These are phyloP conservation scores for Myxozyma sirexii DNA, from an alignment of 805 yeast genomes.

Conservation along the genomic window DNA sequence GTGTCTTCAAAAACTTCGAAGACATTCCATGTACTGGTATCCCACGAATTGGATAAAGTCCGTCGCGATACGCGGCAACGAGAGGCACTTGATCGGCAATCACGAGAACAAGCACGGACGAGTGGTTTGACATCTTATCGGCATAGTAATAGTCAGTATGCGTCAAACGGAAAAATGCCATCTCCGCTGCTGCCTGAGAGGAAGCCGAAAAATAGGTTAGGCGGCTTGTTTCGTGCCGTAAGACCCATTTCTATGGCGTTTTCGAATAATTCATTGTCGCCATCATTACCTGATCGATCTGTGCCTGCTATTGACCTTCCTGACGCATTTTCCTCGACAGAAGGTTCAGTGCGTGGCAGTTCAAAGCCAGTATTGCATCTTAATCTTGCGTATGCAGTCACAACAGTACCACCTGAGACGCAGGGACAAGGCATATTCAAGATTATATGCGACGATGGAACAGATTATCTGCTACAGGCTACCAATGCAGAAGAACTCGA, in stretches of 20 bases:
- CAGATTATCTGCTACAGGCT: constrained; percentile 70
- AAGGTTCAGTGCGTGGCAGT: constrained; percentile 33
- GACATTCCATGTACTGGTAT: constrained; percentile 52
- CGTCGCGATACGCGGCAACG: constrained; percentile 55
- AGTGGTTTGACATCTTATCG: not conserved
- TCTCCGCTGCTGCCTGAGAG: constrained; percentile 4
- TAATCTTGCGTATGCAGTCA: constrained; percentile 50
- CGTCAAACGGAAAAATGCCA: not conserved
- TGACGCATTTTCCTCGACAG: constrained; percentile 45
- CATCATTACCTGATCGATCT: constrained; percentile 47
- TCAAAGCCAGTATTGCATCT: constrained; percentile 55
- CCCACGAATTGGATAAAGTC: constrained; percentile 55
- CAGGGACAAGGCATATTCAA: constrained; percentile 44
- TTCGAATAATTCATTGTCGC: constrained; percentile 23
- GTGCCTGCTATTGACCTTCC: constrained; percentile 64
- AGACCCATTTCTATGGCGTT: constrained; percentile 48
- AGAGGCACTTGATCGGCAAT: constrained; percentile 41
- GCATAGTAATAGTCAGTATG: not conserved
- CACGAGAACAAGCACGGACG: constrained; percentile 15
- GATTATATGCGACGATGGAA: constrained; percentile 50
- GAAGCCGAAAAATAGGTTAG: constrained; percentile 38
- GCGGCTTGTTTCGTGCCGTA: constrained; percentile 46
- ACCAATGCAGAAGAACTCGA: constrained; percentile 60
- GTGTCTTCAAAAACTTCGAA: constrained; percentile 41
- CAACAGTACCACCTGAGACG: constrained; percentile 45